phyloP scores from a whole-genome alignment of 2,329 filamentous ascomycete genomes.

The Penicillium frequentans region DNA sequence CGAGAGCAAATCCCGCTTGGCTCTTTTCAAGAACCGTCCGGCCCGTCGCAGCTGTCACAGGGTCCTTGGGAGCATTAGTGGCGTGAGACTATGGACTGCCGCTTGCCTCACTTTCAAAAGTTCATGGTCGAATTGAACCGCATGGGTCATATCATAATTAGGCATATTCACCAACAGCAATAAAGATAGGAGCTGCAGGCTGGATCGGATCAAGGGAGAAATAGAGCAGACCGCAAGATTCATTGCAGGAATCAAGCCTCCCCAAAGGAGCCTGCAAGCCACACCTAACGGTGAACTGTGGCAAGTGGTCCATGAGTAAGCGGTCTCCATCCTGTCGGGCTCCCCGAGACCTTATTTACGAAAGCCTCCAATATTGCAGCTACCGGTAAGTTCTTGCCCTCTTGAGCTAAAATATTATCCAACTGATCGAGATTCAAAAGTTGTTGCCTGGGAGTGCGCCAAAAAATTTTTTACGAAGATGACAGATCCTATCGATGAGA shows the following conservation, averaged over 20 bases:
- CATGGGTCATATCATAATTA: not conserved
- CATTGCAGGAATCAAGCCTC: constrained; percentile 8
- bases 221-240: constrained; percentile 13
- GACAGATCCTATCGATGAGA: not conserved
- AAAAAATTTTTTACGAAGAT: not conserved
- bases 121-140: not conserved
- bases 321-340: constrained; percentile 11
- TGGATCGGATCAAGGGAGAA: constrained; percentile 3
- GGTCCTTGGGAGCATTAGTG: not conserved
- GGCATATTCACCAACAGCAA: not conserved
- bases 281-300: constrained; percentile 23
- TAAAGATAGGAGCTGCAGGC: not conserved
- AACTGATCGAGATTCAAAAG: not conserved
- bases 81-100: not conserved
- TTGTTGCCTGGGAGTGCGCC: constrained; percentile 10
- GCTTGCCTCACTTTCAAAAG: not conserved
- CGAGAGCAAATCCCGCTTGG: constrained; percentile 2
- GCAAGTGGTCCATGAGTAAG: constrained; percentile 12
- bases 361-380: not conserved
- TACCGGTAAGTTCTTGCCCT: not conserved
- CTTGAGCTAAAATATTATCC: not conserved
- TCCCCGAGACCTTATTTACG: constrained; percentile 12
- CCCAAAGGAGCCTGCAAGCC: constrained; percentile 14
- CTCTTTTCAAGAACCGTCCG: constrained; percentile 5
- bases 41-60: constrained; percentile 12